Evolutionary conservation across 805 yeast genomes (phyloP), one percentile per base, ranked within the genome.

Genomic region (Wickerhamiella vanderwaltii): DNA sequence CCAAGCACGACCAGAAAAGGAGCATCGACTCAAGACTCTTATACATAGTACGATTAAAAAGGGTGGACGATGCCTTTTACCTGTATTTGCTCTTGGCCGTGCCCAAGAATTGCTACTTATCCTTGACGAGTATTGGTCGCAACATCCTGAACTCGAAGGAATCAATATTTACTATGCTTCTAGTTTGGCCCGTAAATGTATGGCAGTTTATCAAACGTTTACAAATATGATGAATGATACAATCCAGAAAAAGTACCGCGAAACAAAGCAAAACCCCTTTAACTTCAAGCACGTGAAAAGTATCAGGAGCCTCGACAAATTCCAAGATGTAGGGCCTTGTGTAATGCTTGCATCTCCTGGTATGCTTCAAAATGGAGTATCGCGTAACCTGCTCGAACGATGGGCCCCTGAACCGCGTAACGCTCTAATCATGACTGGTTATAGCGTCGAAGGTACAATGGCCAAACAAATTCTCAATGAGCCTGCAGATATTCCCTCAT

Each of bases 381-480:
- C 96, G 0, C 69, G 99, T 51, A 91, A 82, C 51, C 66, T 91
- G 16, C 68, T 91, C 22, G 99, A 91, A 56, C 75, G 80, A 58
- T 91, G 99, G 99, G 87, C 94, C 4, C 98, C 99, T 0, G 97
- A 91, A 53, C 81, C 93, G 2, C 79, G 84, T 54, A 91, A 91
- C 53, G 67, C 93, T 2, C 77, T 86, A 19, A 72, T 91, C 17
- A 62, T 91, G 57, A 91, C 99, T 0, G 99, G 99, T 65, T 91
- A 91, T 60, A 87, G 97, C 5, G 94, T 91, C 6, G 99, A 91
- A 57, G 99, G 99, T 15, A 91, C 98, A 0, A 75, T 91, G 84
- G 99, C 98, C 0, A 91, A 88, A 56, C 81, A 73, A 42, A 65
- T 91, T 20, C 66, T 91, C 48, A 74, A 85, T 19, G 96, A 87